Evolutionary conservation across 495 filamentous ascomycete genomes (phyloP).

Genomic region (Penicillium silybi): DNA sequence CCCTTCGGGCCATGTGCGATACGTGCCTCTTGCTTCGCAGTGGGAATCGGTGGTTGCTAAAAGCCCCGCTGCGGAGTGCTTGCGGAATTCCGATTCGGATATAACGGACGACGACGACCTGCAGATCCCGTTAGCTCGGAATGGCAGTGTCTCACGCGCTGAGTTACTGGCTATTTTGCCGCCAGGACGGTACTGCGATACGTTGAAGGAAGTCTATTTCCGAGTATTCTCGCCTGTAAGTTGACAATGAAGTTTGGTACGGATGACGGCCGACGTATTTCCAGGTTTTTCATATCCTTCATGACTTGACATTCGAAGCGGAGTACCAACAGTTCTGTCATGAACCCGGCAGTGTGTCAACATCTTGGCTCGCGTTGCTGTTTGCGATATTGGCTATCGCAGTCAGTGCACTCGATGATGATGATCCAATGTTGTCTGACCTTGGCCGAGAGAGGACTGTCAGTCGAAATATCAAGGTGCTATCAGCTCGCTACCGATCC

Average conservation of each 20-base stretch:
- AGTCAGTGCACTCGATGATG: constrained; percentile 42
- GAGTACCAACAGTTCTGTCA: constrained; percentile 45
- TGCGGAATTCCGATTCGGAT: constrained; percentile 28
- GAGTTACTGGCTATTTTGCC: constrained; percentile 35
- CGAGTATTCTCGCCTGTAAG: constrained; percentile 39
- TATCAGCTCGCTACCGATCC: constrained; percentile 42
- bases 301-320: constrained; percentile 45
- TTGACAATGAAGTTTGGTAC: neutral
- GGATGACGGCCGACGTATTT: neutral
- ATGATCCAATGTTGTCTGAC: constrained; percentile 39
- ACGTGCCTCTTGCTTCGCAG: constrained; percentile 34
- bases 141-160: constrained; percentile 24
- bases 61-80: constrained; percentile 25
- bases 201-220: constrained; percentile 38
- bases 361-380: constrained; percentile 42
- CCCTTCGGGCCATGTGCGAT: constrained; percentile 39
- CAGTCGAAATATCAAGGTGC: constrained; percentile 38
- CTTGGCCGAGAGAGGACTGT: constrained; percentile 39
- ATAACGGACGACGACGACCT: constrained; percentile 38
- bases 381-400: constrained; percentile 44
- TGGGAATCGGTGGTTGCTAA: constrained; percentile 33
- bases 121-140: constrained; percentile 31
- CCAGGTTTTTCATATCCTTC: constrained; percentile 43
- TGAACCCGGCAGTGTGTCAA: constrained; percentile 37
- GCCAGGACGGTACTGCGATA: constrained; percentile 37